Percentiles rank a stretch among this genome's conserved stretches.
These are phyloP conservation scores for Coleophoma crateriformis DNA, from an alignment of 2,329 filamentous ascomycete species.

Conservation along the genomic window DNA sequence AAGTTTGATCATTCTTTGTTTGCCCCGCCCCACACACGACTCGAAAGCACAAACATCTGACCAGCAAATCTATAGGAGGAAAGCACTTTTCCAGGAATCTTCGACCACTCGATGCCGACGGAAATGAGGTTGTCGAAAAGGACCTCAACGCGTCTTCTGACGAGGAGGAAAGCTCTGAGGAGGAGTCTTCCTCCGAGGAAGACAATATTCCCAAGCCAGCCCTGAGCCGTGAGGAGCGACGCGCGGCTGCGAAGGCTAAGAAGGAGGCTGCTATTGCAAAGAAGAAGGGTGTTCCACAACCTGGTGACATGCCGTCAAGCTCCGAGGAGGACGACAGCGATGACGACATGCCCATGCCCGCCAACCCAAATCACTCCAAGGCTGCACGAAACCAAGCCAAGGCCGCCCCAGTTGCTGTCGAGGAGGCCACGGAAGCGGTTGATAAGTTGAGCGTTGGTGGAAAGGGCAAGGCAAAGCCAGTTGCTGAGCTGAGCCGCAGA, in stretches of 20 bases:
- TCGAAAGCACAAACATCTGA: conserved; percentile 13
- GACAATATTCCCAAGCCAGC: conserved; percentile 42
- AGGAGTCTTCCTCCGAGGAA: conserved; percentile 39
- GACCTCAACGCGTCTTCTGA: conserved; percentile 46
- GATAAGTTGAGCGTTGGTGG: conserved; percentile 44
- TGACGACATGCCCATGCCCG: conserved; percentile 62
- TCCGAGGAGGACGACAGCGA: conserved; percentile 49
- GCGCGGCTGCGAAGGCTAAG: conserved; percentile 79
- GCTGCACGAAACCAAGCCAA: conserved; percentile 57
- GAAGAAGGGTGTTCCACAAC: conserved; percentile 67
- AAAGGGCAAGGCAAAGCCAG: conserved; percentile 35
- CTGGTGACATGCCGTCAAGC: conserved; percentile 78
- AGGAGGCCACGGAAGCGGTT: conserved; percentile 47
- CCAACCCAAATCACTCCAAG: conserved; percentile 89
- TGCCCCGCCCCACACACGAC: neutral
- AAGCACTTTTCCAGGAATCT: conserved; percentile 94
- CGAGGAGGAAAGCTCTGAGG: conserved; percentile 45
- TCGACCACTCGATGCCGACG: conserved; percentile 81
- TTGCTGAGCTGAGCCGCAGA: conserved; percentile 54
- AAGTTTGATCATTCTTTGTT: conserved; percentile 22
- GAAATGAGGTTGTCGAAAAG: conserved; percentile 80
- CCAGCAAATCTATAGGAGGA: conserved; percentile 54
- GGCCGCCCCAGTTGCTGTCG: conserved; percentile 33
- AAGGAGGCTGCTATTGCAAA: conserved; percentile 84
- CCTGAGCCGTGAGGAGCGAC: conserved; percentile 81